Percentiles rank a stretch among this genome's conserved stretches.
phyloP scores from a whole-genome alignment of 1,139 yeast genomes.

The Kodamaea derodonti region DNA sequence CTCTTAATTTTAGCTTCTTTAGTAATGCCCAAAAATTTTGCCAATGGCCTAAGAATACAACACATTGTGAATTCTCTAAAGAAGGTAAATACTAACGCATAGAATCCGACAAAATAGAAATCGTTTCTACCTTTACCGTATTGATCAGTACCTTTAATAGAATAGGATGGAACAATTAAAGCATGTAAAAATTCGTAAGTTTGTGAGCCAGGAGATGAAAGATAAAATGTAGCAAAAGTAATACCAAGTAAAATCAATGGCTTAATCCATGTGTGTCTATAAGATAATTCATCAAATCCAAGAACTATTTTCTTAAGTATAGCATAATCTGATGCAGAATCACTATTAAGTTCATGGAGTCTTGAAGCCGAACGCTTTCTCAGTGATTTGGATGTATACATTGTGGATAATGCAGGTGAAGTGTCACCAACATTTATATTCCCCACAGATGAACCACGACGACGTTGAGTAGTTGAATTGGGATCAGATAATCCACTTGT shows the following conservation, averaged over 20 bases:
- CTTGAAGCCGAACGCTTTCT: conserved; percentile 34
- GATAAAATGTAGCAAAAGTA: conserved; percentile 37
- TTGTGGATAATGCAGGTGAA: conserved; percentile 48
- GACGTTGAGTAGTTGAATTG: conserved; percentile 18
- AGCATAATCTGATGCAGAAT: conserved; percentile 36
- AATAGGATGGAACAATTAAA: conserved; percentile 69
- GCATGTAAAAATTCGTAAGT: conserved; percentile 56
- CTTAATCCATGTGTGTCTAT: conserved; percentile 75
- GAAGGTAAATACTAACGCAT: conserved; percentile 85
- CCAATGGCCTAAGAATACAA: conserved; percentile 68
- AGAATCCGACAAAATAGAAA: conserved; percentile 71
- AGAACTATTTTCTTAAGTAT: conserved; percentile 48
- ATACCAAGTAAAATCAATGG: conserved; percentile 51
- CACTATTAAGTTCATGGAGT: conserved; percentile 24
- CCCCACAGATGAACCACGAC: conserved; percentile 57
- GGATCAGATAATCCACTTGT: neutral
- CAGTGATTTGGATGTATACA: conserved; percentile 36
- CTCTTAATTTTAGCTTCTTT: conserved; percentile 63
- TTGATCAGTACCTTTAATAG: conserved; percentile 49
- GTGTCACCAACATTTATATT: conserved; percentile 56
- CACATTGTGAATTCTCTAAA: conserved; percentile 91
- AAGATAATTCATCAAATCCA: conserved; percentile 56
- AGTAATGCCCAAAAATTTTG: conserved; percentile 49
- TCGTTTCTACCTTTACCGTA: conserved; percentile 90
- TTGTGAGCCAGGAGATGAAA: conserved; percentile 49